phyloP scores from a whole-genome alignment of 495 filamentous ascomycete species.

The Podospora appendiculata region DNA sequence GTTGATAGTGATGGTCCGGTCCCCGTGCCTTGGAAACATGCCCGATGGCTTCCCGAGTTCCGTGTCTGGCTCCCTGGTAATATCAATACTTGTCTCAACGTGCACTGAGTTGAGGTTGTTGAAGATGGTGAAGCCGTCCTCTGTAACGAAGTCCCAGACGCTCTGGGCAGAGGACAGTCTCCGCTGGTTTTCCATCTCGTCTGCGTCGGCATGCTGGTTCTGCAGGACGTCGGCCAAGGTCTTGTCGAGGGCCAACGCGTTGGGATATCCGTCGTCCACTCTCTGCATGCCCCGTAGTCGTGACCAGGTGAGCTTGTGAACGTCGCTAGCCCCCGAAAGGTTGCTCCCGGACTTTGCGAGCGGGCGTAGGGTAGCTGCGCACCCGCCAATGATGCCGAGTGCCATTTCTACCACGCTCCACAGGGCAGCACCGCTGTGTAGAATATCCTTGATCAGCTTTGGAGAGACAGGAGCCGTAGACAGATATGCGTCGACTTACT shows the following conservation, averaged over 20 bases:
- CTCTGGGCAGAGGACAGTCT: not conserved
- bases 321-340: too few species aligned
- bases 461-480: not conserved
- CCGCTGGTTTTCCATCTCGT: too few species aligned
- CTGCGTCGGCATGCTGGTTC: too few species aligned
- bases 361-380: conserved; percentile 33
- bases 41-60: not conserved
- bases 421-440: conserved; percentile 21
- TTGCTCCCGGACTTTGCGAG: conserved; percentile 18
- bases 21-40: not conserved
- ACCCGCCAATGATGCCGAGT: conserved; percentile 34
- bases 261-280: not conserved
- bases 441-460: not conserved
- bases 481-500: conserved; percentile 9
- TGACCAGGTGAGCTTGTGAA: not conserved
- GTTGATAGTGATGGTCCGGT: conserved; percentile 5
- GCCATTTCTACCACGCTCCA: conserved; percentile 32
- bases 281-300: not conserved
- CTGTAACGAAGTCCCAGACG: not conserved
- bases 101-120: not conserved
- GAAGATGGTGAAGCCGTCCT: not conserved
- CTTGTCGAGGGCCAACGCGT: too few species aligned
- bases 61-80: conserved; percentile 4
- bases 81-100: conserved; percentile 9
- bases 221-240: too few species aligned